These are phyloP conservation scores for Aschersonia sp. DNA, from an alignment of 2,329 filamentous ascomycete genomes.

Conservation along the genomic window DNA sequence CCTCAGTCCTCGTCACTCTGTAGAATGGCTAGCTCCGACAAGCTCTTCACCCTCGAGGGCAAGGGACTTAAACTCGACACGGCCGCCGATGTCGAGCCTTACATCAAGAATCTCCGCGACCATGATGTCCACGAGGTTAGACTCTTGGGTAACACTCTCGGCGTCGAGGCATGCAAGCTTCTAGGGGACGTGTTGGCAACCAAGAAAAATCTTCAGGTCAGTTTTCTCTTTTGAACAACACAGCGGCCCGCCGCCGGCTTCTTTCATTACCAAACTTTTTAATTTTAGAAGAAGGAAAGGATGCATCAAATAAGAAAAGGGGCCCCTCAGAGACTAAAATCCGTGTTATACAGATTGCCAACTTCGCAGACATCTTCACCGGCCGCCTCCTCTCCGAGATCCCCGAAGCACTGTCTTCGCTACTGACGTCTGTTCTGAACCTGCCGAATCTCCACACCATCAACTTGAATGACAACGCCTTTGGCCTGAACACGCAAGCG, in stretches of 20 bases:
- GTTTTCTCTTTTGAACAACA: neutral
- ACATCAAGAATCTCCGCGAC: conserved; percentile 61
- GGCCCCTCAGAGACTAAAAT: neutral
- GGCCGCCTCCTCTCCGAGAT: conserved; percentile 88
- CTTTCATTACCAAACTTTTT: too few relatives aligned
- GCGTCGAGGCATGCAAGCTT: conserved; percentile 73
- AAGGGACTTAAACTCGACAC: conserved; percentile 87
- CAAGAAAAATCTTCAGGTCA: conserved; percentile 67
- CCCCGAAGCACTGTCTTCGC: conserved; percentile 69
- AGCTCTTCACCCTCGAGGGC: conserved; percentile 80
- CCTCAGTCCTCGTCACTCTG: neutral
- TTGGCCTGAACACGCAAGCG: conserved; percentile 87
- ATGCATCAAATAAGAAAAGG: too few relatives aligned
- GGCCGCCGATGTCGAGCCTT: conserved; percentile 70
- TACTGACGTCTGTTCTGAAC: conserved; percentile 76
- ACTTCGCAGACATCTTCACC: conserved; percentile 96
- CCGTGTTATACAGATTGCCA: conserved; percentile 44
- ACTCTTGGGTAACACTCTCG: conserved; percentile 83
- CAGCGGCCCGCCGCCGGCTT: too few relatives aligned
- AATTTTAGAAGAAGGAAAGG: too few relatives aligned
- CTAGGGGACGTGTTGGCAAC: conserved; percentile 72
- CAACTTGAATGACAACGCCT: conserved; percentile 96
- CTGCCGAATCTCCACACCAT: conserved; percentile 79
- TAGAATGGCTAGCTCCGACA: conserved; percentile 25
- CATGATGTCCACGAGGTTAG: conserved; percentile 74